Conservation (phyloP, 2,329 filamentous ascomycete species). For the Dactylellina haptotyla region DNA sequence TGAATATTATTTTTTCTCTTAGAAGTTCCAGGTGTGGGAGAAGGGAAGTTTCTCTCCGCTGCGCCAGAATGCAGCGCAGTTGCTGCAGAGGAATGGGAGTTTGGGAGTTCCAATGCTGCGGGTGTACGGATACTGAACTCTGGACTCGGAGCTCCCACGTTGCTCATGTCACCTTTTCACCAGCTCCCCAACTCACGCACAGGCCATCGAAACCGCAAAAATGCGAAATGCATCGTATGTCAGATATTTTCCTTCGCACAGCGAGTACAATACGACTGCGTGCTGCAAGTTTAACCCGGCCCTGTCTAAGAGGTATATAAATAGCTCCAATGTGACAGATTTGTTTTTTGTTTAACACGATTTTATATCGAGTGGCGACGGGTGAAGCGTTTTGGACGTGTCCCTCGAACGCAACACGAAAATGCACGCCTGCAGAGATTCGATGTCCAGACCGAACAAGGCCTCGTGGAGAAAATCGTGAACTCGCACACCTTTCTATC, state of each 20-base stretch:
- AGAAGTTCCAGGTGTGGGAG: not conserved
- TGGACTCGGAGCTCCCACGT: constrained; percentile 21
- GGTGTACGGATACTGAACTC: not conserved
- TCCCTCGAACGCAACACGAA: constrained; percentile 21
- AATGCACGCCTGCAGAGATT: too few relatives aligned
- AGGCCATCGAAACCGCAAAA: constrained; percentile 1
- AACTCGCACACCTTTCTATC: too few relatives aligned
- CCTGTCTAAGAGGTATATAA: constrained; percentile 30
- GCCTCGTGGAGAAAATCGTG: too few relatives aligned
- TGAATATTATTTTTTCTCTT: too few relatives aligned
- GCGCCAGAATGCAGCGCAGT: not conserved
- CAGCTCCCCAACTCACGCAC: constrained; percentile 19
- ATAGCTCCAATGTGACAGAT: constrained; percentile 22
- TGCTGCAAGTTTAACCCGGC: constrained; percentile 26
- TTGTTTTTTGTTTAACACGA: not conserved
- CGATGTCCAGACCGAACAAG: too few relatives aligned
- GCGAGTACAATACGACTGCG: constrained; percentile 21
- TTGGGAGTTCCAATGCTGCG: constrained; percentile 4
- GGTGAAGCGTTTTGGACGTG: not conserved
- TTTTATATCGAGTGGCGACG: not conserved
- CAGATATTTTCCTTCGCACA: constrained; percentile 22
- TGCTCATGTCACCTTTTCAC: not conserved
- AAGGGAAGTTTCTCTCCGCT: not conserved
- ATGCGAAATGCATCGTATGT: constrained; percentile 17
- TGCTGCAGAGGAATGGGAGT: not conserved